phyloP scores from a whole-genome alignment of 164 flowering plant species.

The Liquidambar formosana region DNA sequence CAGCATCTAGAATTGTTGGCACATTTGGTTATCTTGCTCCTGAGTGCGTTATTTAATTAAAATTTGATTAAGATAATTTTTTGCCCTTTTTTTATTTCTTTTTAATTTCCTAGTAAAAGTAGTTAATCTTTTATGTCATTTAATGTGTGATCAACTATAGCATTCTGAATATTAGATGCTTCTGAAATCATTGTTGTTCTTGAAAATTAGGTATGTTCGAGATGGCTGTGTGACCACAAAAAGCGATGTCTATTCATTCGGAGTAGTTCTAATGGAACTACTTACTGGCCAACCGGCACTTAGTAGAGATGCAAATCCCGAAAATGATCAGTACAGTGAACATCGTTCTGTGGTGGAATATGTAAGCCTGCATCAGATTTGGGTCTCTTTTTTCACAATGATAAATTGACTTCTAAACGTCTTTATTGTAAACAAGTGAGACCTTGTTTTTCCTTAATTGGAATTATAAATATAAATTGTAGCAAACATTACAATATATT shows the following conservation, averaged over 20 bases:
- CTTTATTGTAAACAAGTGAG: neutral
- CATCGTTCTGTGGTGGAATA: constrained; percentile 30
- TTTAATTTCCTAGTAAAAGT: neutral
- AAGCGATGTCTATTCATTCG: constrained; percentile 35
- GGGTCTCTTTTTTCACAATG: neutral
- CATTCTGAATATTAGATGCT: neutral
- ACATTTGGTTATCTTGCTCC: constrained; percentile 48
- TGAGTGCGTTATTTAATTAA: constrained; percentile 26
- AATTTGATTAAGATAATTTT: neutral
- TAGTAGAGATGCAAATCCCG: constrained; percentile 16
- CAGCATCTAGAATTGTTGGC: constrained; percentile 34
- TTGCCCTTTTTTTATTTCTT: neutral
- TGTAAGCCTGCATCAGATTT: constrained; percentile 15
- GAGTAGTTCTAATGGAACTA: constrained; percentile 38
- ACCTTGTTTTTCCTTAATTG: neutral
- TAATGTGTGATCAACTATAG: neutral
- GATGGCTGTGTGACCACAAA: constrained; percentile 38
- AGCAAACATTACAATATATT: no score
- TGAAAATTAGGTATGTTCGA: constrained; percentile 24
- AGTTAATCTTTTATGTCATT: neutral
- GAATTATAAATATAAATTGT: no score
- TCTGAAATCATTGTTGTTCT: neutral
- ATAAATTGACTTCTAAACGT: neutral
- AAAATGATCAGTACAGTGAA: constrained; percentile 16
- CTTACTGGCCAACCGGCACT: constrained; percentile 37